Evolutionary conservation across 1,284 basidiomycete species (phyloP).

Genomic region (Ustilago tritici): DNA sequence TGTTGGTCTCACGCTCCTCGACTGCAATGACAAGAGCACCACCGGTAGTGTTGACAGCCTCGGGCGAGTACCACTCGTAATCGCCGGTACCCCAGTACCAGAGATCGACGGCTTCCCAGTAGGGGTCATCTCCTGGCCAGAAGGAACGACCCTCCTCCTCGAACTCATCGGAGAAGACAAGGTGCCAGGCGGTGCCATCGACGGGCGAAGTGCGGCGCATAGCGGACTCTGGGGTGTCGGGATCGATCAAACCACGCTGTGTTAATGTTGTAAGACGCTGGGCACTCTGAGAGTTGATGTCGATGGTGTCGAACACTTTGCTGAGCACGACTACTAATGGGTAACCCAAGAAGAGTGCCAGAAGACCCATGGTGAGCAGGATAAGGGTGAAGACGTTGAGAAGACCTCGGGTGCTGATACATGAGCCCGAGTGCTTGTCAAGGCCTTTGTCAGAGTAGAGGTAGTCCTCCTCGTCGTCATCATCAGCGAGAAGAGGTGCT

Average conservation of each 20-base stretch:
- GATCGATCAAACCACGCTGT: slow-evolving; percentile 56
- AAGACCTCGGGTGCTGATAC: slow-evolving; percentile 53
- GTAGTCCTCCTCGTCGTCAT: slow-evolving; percentile 50
- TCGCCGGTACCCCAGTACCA: slow-evolving; percentile 71
- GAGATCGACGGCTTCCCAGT: slow-evolving; percentile 72
- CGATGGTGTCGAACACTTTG: slow-evolving; percentile 48
- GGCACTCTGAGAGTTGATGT: slow-evolving; percentile 24
- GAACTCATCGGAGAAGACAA: slow-evolving; percentile 81
- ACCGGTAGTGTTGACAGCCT: slow-evolving; percentile 60
- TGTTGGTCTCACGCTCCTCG: slow-evolving; percentile 57
- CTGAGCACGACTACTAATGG: slow-evolving; percentile 57
- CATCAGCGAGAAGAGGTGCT: slow-evolving; percentile 30
- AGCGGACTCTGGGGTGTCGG: slow-evolving; percentile 52
- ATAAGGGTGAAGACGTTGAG: slow-evolving; percentile 64
- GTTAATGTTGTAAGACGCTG: slow-evolving; percentile 32
- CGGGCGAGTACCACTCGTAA: slow-evolving; percentile 70
- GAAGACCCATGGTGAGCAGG: slow-evolving; percentile 51
- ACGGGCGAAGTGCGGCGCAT: slow-evolving; percentile 31
- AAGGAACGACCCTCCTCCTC: slow-evolving; percentile 78
- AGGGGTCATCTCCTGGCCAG: slow-evolving; percentile 69
- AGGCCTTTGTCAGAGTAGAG: slow-evolving; percentile 40
- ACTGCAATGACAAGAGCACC: slow-evolving; percentile 59
- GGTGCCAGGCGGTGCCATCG: slow-evolving; percentile 63
- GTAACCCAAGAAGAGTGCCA: slow-evolving; percentile 67
- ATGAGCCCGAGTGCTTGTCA: slow-evolving; percentile 28